Percentiles rank a stretch among this genome's conserved stretches.
phyloP scores from a whole-genome alignment of 23 red algal genomes.

The Agarophyton chilense region DNA sequence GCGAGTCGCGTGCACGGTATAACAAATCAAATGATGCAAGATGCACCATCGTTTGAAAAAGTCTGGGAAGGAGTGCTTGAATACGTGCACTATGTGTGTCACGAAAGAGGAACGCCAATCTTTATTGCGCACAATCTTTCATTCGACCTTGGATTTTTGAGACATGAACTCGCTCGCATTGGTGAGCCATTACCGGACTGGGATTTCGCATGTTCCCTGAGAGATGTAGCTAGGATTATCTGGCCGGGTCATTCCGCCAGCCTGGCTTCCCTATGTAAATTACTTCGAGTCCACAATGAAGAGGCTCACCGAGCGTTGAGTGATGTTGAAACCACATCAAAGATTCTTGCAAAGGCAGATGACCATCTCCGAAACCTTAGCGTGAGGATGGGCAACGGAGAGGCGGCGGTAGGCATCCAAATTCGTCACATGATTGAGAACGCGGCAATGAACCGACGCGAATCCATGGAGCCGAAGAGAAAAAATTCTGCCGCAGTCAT shows the following conservation, averaged over 20 bases:
- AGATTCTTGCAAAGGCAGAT: conserved; percentile 35
- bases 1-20: conserved; percentile 29
- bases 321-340: conserved; percentile 28
- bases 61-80: conserved; percentile 25
- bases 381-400: background rate
- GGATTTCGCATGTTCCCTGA: conserved; percentile 49
- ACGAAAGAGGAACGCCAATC: conserved; percentile 24
- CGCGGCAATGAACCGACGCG: conserved; percentile 15
- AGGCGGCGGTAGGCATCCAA: background rate
- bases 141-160: conserved; percentile 41
- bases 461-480: background rate
- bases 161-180: conserved; percentile 19
- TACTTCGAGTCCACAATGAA: conserved; percentile 19
- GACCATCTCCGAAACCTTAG: background rate
- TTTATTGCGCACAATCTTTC: conserved; percentile 44
- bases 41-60: conserved; percentile 48
- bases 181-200: conserved; percentile 33
- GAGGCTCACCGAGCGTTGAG: conserved; percentile 40
- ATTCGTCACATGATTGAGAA: conserved; percentile 39
- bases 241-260: conserved; percentile 52
- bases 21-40: conserved; percentile 46
- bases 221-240: conserved; percentile 33
- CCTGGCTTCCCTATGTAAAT: conserved; percentile 11
- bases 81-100: conserved; percentile 14
- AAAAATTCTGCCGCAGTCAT: background rate